phyloP scores from a whole-genome alignment of 1,139 yeast genomes.

The Yamadazyma trypodendri region DNA sequence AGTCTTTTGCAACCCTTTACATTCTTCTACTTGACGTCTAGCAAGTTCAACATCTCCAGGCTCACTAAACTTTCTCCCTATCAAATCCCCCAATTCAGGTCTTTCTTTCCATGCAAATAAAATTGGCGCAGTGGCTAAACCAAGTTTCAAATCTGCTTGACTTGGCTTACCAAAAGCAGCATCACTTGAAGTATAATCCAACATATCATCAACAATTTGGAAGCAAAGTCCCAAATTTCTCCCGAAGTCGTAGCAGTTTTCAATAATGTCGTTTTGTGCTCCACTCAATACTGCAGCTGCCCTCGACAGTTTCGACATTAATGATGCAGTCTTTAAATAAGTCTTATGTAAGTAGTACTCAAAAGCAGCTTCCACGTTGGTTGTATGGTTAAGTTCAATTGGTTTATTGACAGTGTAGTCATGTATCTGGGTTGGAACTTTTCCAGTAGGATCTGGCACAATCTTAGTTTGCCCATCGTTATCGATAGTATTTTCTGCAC shows the following conservation, averaged over 20 bases:
- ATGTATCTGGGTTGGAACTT: conserved; percentile 57
- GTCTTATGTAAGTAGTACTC: conserved; percentile 95
- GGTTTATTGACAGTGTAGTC: conserved; percentile 54
- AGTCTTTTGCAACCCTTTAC: conserved; percentile 77
- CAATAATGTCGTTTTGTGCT: conserved; percentile 69
- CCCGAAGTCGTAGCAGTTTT: conserved; percentile 87
- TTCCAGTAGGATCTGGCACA: conserved; percentile 64
- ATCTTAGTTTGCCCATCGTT: conserved; percentile 50
- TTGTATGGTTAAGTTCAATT: conserved; percentile 54
- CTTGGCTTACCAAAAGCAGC: conserved; percentile 89
- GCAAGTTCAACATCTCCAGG: conserved; percentile 86
- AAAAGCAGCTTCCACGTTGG: conserved; percentile 81
- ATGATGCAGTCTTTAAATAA: conserved; percentile 88
- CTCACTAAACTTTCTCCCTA: conserved; percentile 75
- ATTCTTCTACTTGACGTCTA: conserved; percentile 65
- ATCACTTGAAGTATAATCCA: conserved; percentile 87
- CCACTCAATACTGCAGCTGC: conserved; percentile 94
- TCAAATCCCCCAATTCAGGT: conserved; percentile 81
- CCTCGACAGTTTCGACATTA: conserved; percentile 92
- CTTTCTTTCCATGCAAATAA: conserved; percentile 89
- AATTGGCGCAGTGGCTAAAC: conserved; percentile 96
- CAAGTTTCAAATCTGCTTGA: conserved; percentile 90
- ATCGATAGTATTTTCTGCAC: conserved; percentile 42
- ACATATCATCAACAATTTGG: conserved; percentile 94
- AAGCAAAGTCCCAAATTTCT: conserved; percentile 91